These are phyloP conservation scores for Fusarium sambucinum DNA, from an alignment of 2,329 filamentous ascomycete species.

Conservation along the genomic window DNA sequence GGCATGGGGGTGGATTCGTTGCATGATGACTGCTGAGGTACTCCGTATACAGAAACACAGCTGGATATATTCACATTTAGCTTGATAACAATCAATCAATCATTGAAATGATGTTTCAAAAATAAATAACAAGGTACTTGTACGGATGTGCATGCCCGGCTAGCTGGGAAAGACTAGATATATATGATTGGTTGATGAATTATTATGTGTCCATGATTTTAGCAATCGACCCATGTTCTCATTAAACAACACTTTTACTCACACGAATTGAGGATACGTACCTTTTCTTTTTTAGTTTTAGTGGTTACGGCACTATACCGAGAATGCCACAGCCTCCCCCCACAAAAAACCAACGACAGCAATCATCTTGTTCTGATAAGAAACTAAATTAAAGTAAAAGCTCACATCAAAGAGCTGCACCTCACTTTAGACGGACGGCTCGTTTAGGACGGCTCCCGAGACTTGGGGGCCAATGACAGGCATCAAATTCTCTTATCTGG, in stretches of 20 bases:
- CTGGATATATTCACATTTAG: not conserved
- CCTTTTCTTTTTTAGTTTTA: not conserved
- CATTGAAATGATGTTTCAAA: slow-evolving; percentile 1
- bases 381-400: not conserved
- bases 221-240: slow-evolving; percentile 36
- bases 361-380: slow-evolving; percentile 31
- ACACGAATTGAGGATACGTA: slow-evolving; percentile 35
- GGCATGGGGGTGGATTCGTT: not conserved
- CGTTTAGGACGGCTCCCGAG: slow-evolving; percentile 14
- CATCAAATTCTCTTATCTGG: slow-evolving; percentile 18
- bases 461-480: slow-evolving; percentile 13
- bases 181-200: slow-evolving; percentile 13
- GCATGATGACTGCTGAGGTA: not conserved
- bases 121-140: not conserved
- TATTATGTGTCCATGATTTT: slow-evolving; percentile 36
- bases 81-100: slow-evolving; percentile 1
- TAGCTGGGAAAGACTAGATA: not conserved
- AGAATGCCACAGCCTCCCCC: slow-evolving; percentile 28
- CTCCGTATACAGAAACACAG: not conserved
- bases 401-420: slow-evolving; percentile 7
- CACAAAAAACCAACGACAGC: slow-evolving; percentile 30
- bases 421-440: slow-evolving; percentile 8
- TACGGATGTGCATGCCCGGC: slow-evolving; percentile 1
- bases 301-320: not conserved
- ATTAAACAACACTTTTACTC: slow-evolving; percentile 45